A percentile compares a stretch with the other conserved stretches of the same genome.
Evolutionary conservation across 2,329 filamentous ascomycete species (phyloP).

Genomic region (Pezicula rhizophila): DNA sequence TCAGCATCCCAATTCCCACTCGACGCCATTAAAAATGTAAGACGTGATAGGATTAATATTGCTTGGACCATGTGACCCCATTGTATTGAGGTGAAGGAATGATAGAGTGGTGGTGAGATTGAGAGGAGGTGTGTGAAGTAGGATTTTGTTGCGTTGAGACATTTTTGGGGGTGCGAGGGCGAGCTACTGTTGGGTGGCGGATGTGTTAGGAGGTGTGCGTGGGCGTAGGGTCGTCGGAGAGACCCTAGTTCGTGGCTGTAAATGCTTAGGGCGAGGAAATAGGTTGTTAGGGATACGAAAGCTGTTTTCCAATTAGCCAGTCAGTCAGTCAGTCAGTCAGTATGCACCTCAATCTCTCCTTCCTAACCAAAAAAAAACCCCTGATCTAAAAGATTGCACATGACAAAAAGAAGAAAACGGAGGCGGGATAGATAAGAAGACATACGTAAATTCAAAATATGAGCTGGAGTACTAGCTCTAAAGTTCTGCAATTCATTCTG

Average conservation of each 20-base stretch:
- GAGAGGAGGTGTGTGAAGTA: constrained; percentile 23
- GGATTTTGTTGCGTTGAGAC: constrained; percentile 13
- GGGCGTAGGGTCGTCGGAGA: constrained; percentile 14
- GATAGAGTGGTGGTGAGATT: constrained; percentile 13
- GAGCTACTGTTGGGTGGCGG: neutral
- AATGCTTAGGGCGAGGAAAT: constrained; percentile 12
- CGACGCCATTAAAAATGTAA: constrained; percentile 22
- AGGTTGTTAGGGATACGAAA: constrained; percentile 11
- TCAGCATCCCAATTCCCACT: constrained; percentile 17
- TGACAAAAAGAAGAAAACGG: neutral
- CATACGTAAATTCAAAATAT: constrained; percentile 14
- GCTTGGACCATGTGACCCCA: constrained; percentile 17
- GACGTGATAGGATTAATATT: constrained; percentile 16
- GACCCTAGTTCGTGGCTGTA: constrained; percentile 22
- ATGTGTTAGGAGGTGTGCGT: neutral
- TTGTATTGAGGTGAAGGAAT: constrained; percentile 15
- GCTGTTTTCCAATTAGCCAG: constrained; percentile 4
- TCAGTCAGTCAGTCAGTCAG: no score
- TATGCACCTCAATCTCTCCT: no score
- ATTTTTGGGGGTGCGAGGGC: constrained; percentile 11
- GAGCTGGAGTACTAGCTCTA: constrained; percentile 10
- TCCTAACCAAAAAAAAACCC: no score
- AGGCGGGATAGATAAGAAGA: neutral
- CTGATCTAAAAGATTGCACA: no score
- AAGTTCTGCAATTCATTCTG: constrained; percentile 19